Percentiles rank a stretch among this genome's conserved stretches.
Evolutionary conservation across 1,284 basidiomycete genomes (phyloP).

Genomic region (Pseudozyma sp.): DNA sequence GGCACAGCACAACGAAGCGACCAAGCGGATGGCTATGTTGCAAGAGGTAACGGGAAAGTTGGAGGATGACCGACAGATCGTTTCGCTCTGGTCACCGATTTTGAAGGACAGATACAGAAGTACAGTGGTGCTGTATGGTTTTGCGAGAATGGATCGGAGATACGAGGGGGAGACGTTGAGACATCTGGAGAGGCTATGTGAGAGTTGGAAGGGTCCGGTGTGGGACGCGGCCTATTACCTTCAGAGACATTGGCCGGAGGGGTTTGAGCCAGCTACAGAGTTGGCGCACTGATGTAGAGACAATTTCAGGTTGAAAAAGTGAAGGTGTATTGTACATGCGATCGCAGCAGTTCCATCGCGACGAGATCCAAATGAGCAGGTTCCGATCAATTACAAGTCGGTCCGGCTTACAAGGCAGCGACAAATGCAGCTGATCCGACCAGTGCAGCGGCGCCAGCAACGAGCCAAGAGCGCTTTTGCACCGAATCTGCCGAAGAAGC

Average conservation of each 20-base stretch:
- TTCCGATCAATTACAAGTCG: background rate
- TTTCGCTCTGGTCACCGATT: slow-evolving; percentile 26
- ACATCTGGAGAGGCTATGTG: background rate
- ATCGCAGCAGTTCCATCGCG: too few relatives aligned
- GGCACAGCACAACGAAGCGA: background rate
- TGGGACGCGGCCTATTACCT: background rate
- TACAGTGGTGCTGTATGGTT: slow-evolving; percentile 22
- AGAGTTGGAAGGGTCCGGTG: background rate
- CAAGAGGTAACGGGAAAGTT: background rate
- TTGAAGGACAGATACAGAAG: background rate
- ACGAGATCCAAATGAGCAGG: too few relatives aligned
- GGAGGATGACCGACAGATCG: background rate
- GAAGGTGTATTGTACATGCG: background rate
- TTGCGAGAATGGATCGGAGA: slow-evolving; percentile 8
- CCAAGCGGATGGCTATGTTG: background rate
- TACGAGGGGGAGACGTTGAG: background rate
- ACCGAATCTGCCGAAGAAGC: slow-evolving; percentile 1
- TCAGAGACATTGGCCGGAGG: too few relatives aligned
- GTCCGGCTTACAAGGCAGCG: slow-evolving; percentile 12
- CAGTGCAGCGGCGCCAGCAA: slow-evolving; percentile 7
- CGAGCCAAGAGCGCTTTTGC: background rate
- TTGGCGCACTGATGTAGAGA: too few relatives aligned
- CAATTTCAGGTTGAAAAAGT: too few relatives aligned
- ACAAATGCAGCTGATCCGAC: slow-evolving; percentile 19
- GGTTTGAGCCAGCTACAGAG: too few relatives aligned